Base-by-base conservation (phyloP, 2,329 filamentous ascomycete genomes). In the Nothophoma quercina region DNA sequence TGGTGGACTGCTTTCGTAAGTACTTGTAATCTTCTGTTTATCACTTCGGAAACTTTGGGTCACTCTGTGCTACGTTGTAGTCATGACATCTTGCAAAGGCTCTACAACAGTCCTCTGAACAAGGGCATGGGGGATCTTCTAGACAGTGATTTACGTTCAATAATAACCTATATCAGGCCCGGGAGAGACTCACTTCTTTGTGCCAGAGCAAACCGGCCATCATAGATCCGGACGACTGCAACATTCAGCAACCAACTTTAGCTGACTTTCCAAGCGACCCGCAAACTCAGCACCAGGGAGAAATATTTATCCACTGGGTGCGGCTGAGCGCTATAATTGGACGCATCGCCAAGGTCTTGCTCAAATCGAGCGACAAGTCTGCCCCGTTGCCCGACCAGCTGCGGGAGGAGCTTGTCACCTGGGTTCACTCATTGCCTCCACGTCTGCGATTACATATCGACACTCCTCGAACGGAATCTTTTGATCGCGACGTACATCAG, bases 1-100 rank as follows among this genome's bases (percentile, higher is more conserved):
- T 64, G 59, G 61, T 64, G 61, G 61, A 64, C 61, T n/a, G 61
- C 47, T 10, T 64, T 62, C 48, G 61, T 63, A 46, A 62, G 60
- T 55, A 13, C n/a, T 16, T 19, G 5, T 15, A 5, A 1, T 25
- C 15, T 7, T 23, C 15, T 34, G n/a, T n/a, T n/a, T n/a, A n/a
- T n/a, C n/a, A n/a, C n/a, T 45, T 22, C 10, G 10, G 5, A 6
- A 10, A 7, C 15, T 33, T 4, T 25, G 22, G 4, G 7, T 30
- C n/a, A n/a, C n/a, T n/a, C n/a, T n/a, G n/a, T n/a, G n/a, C n/a
- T n/a, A n/a, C n/a, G n/a, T n/a, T n/a, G n/a, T n/a, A n/a, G n/a
- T n/a, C n/a, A n/a, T n/a, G n/a, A n/a, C n/a, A n/a, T n/a, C n/a
- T n/a, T n/a, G n/a, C n/a, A n/a, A n/a, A n/a, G n/a, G n/a, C n/a